These are phyloP conservation scores for Boletus rex-veris DNA, from an alignment of 768 basidiomycete species.

Conservation along the genomic window DNA sequence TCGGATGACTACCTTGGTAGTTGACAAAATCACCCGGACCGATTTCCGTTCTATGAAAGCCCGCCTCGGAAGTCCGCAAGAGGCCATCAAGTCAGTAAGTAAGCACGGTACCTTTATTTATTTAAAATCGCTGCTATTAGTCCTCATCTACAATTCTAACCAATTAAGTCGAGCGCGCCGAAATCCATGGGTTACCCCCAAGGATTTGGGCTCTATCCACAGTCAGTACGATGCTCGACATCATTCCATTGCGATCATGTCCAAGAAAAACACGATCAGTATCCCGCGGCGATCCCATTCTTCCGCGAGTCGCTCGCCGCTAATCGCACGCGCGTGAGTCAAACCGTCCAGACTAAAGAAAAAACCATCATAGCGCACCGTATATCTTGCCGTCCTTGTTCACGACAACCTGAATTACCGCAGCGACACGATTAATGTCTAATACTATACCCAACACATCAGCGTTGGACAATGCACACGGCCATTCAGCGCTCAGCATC, in stretches of 20 bases:
- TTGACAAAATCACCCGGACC: not conserved
- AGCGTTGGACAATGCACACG: not conserved
- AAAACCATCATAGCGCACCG: slow-evolving; percentile 42
- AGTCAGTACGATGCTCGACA: not conserved
- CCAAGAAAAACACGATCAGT: slow-evolving; percentile 28
- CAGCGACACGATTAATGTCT: slow-evolving; percentile 68
- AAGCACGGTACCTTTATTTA: no score
- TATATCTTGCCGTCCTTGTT: slow-evolving; percentile 51
- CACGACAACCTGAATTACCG: slow-evolving; percentile 70
- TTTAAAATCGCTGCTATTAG: no score
- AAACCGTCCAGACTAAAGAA: not conserved
- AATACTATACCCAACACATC: slow-evolving; percentile 37
- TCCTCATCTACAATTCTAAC: no score
- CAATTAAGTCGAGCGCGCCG: no score
- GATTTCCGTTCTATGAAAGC: not conserved
- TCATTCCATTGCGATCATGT: not conserved
- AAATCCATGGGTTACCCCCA: no score
- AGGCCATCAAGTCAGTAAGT: no score
- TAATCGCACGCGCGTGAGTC: slow-evolving; percentile 23
- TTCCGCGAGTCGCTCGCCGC: slow-evolving; percentile 91
- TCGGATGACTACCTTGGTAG: no score
- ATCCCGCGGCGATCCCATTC: slow-evolving; percentile 88
- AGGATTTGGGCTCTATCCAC: no score
- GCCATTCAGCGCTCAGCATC: not conserved
- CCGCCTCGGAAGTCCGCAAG: not conserved